Evolutionary conservation across 202 grass and related monocot genomes (phyloP).

Genomic region (Schoenoplectus tabernaemontani): DNA sequence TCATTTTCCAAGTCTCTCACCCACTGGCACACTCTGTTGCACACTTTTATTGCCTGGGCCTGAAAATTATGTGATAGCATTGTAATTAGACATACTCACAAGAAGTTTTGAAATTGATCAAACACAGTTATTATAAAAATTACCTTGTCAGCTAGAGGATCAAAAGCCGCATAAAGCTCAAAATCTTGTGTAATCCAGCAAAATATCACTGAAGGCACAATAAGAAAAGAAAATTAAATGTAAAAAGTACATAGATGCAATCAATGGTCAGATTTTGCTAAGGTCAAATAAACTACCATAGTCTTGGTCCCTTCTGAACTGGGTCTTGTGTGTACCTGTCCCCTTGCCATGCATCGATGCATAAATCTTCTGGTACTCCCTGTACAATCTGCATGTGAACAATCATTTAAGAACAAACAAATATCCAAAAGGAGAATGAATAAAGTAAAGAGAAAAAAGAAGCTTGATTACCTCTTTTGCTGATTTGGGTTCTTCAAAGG

Average conservation of each 20-base stretch:
- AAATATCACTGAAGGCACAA: slow-evolving; percentile 49
- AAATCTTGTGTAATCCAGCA: slow-evolving; percentile 99
- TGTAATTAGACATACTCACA: neutral
- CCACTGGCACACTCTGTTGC: slow-evolving; percentile 97
- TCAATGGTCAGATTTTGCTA: slow-evolving; percentile 1
- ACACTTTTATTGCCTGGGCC: slow-evolving; percentile 73
- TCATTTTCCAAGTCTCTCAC: slow-evolving; percentile 89
- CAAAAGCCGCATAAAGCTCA: slow-evolving; percentile 89
- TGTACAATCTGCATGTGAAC: slow-evolving; percentile 62
- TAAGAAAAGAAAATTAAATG: neutral
- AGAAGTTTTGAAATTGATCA: neutral
- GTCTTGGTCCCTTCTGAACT: slow-evolving; percentile 78
- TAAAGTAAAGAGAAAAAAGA: neutral
- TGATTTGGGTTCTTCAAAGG: slow-evolving; percentile 62
- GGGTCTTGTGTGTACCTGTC: slow-evolving; percentile 86
- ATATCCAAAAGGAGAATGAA: slow-evolving; percentile 18
- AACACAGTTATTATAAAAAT: slow-evolving; percentile 6
- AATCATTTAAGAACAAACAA: slow-evolving; percentile 12
- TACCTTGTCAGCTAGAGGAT: slow-evolving; percentile 88
- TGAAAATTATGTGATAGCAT: slow-evolving; percentile 29
- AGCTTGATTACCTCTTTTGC: slow-evolving; percentile 61
- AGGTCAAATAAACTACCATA: slow-evolving; percentile 50
- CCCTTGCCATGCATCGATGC: slow-evolving; percentile 82
- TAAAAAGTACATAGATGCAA: neutral
- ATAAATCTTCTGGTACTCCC: slow-evolving; percentile 84